phyloP scores from a whole-genome alignment of 345 rosid species.

The Litchi chinensis region DNA sequence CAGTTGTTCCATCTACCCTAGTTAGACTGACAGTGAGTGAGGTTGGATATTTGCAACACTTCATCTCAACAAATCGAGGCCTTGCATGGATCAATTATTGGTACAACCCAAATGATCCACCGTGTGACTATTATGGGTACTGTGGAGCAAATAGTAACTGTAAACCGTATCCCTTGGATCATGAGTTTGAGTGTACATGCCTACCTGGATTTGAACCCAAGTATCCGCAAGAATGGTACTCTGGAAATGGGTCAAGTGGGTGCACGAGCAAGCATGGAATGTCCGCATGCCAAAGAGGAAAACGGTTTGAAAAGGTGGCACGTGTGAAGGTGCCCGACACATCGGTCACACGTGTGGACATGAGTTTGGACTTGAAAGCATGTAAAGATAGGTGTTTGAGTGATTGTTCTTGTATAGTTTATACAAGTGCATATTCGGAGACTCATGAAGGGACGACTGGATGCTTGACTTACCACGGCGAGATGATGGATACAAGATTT shows the following conservation, averaged over 20 bases:
- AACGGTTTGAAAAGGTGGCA: conserved; percentile 51
- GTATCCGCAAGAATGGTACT: conserved; percentile 39
- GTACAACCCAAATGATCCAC: conserved; percentile 51
- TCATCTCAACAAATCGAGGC: conserved; percentile 44
- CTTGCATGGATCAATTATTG: conserved; percentile 46
- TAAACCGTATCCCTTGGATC: conserved; percentile 29
- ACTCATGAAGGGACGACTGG: too few species aligned
- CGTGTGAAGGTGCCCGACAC: conserved; percentile 57
- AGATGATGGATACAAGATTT: too few species aligned
- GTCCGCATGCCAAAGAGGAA: conserved; percentile 33
- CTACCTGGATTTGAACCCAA: conserved; percentile 70
- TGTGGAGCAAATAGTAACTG: conserved; percentile 63
- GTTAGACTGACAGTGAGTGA: conserved; percentile 54
- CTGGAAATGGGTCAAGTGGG: conserved; percentile 50
- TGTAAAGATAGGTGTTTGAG: conserved; percentile 33
- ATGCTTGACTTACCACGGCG: too few species aligned
- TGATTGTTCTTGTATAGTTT: conserved; percentile 63
- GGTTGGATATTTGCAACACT: conserved; percentile 40
- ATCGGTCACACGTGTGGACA: conserved; percentile 30
- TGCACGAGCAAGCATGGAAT: conserved; percentile 41
- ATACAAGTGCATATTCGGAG: conserved; percentile 20
- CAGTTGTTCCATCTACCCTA: conserved; percentile 29
- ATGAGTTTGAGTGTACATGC: conserved; percentile 51
- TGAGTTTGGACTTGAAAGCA: conserved; percentile 35
- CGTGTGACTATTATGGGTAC: conserved; percentile 55